Evolutionary conservation across 139 green algal genomes (phyloP).

Genomic region (Tetraselmis chui): DNA sequence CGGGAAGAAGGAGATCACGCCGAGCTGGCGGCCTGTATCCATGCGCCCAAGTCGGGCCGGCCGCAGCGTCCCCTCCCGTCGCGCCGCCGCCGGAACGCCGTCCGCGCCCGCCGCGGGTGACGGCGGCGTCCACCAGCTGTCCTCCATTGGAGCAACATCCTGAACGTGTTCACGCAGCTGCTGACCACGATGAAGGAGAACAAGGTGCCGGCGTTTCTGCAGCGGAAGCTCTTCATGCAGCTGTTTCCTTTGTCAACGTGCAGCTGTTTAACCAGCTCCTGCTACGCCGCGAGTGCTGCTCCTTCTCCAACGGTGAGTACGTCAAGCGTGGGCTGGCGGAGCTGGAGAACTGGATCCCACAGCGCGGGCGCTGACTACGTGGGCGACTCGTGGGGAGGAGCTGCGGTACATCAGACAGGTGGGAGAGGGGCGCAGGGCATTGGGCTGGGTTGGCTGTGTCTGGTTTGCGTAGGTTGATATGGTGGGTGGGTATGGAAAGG

Average conservation of each 20-base stretch:
- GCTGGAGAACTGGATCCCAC: constrained; percentile 91
- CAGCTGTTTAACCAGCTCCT: constrained; percentile 98
- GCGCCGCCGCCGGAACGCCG: background rate
- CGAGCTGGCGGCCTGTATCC: constrained; percentile 46
- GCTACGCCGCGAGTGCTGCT: constrained; percentile 98
- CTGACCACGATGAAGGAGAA: constrained; percentile 72
- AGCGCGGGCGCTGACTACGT: constrained; percentile 63
- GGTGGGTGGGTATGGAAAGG: too few relatives aligned
- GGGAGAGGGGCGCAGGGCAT: background rate
- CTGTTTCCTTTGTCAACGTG: constrained; percentile 97
- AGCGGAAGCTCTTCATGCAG: constrained; percentile 63
- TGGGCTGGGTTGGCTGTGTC: background rate
- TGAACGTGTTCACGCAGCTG: constrained; percentile 74
- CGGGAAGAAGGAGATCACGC: constrained; percentile 91
- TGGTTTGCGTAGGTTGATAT: too few relatives aligned
- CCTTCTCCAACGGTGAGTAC: constrained; percentile 99
- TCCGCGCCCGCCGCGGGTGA: background rate
- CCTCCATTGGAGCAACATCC: constrained; percentile 79
- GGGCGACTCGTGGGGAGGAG: constrained; percentile 87
- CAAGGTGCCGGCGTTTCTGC: constrained; percentile 75
- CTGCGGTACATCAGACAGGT: constrained; percentile 89
- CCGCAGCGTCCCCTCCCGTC: background rate
- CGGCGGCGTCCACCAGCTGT: constrained; percentile 1
- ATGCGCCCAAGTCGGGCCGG: background rate
- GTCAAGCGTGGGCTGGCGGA: constrained; percentile 91